Evolutionary conservation across 1,284 basidiomycete genomes (phyloP), one percentile per base, ranked within the genome.

Genomic region (Irpex lacteus): DNA sequence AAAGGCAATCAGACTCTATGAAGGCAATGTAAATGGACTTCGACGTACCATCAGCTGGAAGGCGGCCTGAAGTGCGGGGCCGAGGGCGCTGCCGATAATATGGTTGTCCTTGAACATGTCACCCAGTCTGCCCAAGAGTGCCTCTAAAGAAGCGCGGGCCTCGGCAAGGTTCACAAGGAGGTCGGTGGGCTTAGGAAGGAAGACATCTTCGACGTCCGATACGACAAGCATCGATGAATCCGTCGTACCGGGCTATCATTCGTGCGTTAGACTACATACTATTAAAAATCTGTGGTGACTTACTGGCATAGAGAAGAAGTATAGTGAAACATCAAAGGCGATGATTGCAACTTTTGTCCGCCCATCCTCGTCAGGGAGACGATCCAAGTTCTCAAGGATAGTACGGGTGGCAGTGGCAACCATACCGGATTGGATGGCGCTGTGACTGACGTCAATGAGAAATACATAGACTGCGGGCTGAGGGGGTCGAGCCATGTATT

Each of bases 401-500:
- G 98, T 96, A 57, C 96, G 87, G 2, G 96, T 98, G 18, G 97
- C 97, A 60, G 96, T 98, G 15, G 97, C 96, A 44, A 98, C 95
- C 96, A 99, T 98, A 61, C 95, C 96, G 56, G 92, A 92, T 77
- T 95, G 92, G 56, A 99, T 87, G 44, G 96, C 96, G 53, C 90
- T 78, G 74, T 98, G 94, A 72, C 93, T 95, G 69, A 99, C 96
- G 74, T 99, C 98, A 77, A 99, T 94, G 71, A 99, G 85, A 83
- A 99, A 98, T 62, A 97, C 88, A 78, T 98, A 98, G 61, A 98
- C 94, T 15, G 96, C 95, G 9, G 98, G 95, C 77, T 98, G 98
- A 50, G 98, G 98, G 15, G 98, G 94, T 68, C 98, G 92, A 72
- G 96, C 96, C 97, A 99, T 98, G 80, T 99, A 99, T 80, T 99